Percentiles rank a stretch among this genome's conserved stretches.
These are phyloP conservation scores for Eucalyptus brandiana DNA, from an alignment of 345 rosid species.

Conservation along the genomic window DNA sequence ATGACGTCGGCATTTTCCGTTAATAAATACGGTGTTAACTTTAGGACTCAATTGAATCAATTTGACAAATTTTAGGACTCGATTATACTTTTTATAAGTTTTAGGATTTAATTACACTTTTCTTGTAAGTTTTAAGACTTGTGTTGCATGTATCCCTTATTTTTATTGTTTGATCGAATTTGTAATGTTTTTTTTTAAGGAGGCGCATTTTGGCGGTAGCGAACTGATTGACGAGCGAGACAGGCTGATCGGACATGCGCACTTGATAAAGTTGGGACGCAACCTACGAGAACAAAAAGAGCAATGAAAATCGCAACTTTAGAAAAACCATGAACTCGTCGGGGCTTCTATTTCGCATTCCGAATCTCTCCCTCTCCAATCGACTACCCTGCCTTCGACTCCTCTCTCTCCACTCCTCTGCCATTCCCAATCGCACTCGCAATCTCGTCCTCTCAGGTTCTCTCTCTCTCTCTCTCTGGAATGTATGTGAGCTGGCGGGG, in stretches of 20 bases:
- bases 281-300: neutral
- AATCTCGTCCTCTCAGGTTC: slow-evolving; percentile 5
- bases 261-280: neutral
- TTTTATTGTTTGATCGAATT: neutral
- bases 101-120: no score
- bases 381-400: neutral
- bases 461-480: neutral
- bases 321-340: neutral
- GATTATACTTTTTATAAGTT: no score
- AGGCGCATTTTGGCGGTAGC: neutral
- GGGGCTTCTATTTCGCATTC: neutral
- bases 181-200: neutral
- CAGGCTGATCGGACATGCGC: neutral
- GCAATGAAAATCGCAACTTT: no score
- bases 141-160: no score
- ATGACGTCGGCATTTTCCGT: no score
- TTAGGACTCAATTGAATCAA: no score
- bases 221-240: neutral
- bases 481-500: neutral
- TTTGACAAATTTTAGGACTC: no score
- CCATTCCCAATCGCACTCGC: neutral
- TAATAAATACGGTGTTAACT: no score
- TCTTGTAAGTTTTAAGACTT: no score
- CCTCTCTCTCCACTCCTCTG: neutral
- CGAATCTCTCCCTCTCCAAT: neutral